These are phyloP conservation scores for Asterophora lycoperdoides DNA, from an alignment of 768 basidiomycete genomes.

Conservation along the genomic window DNA sequence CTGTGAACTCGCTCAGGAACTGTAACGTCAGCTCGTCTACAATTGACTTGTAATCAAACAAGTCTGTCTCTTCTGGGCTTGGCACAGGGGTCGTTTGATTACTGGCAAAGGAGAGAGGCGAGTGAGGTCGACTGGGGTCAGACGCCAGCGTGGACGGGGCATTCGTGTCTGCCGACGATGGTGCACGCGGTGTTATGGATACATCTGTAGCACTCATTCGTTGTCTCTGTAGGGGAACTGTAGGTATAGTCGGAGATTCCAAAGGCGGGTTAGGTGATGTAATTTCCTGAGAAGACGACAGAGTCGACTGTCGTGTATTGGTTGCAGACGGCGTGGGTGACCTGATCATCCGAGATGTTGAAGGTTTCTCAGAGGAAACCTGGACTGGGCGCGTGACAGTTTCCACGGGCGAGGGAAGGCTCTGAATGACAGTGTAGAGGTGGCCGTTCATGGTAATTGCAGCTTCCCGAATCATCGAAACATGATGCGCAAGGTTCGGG, in stretches of 20 bases:
- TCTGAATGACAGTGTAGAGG: conserved; percentile 81
- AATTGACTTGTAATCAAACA: conserved; percentile 88
- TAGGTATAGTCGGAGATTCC: conserved; percentile 25
- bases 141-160: conserved; percentile 18
- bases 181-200: conserved; percentile 32
- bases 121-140: conserved; percentile 57
- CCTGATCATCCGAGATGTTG: conserved; percentile 36
- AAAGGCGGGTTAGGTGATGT: conserved; percentile 42
- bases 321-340: conserved; percentile 56
- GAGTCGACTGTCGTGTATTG: conserved; percentile 47
- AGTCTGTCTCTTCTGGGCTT: conserved; percentile 52
- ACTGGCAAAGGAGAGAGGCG: conserved; percentile 47
- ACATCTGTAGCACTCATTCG: conserved; percentile 34
- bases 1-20: conserved; percentile 94
- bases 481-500: conserved; percentile 92
- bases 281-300: conserved; percentile 41
- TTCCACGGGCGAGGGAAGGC: conserved; percentile 71
- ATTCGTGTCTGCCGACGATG: conserved; percentile 29
- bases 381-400: conserved; percentile 23
- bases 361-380: conserved; percentile 28
- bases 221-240: conserved; percentile 19
- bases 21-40: conserved; percentile 92
- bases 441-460: conserved; percentile 85
- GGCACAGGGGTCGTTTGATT: conserved; percentile 28
- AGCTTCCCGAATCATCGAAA: conserved; percentile 80